Evolutionary conservation across 169 alveolate species (phyloP).

Genomic region (Plasmodium fragile): DNA sequence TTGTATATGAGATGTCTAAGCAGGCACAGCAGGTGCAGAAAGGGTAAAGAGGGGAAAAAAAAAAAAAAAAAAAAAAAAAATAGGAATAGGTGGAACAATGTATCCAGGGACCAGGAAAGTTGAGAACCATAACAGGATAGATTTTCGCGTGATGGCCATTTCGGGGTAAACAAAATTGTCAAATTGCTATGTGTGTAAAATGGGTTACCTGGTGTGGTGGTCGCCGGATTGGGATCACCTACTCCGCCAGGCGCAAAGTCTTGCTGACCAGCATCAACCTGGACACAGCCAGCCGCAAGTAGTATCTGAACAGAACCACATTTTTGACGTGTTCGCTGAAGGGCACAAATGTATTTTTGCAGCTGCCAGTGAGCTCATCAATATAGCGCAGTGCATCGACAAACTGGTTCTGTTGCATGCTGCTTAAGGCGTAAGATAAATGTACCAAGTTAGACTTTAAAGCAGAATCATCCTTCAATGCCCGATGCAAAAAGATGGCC

Average conservation of each 20-base stretch:
- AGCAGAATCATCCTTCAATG: slow-evolving; percentile 27
- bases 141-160: neutral
- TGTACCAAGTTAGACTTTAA: slow-evolving; percentile 47
- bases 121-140: neutral
- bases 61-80: neutral
- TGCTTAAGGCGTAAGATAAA: slow-evolving; percentile 53
- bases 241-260: neutral
- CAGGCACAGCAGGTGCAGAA: neutral
- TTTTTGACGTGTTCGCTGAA: slow-evolving; percentile 58
- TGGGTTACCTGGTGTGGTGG: neutral
- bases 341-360: slow-evolving; percentile 18
- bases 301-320: slow-evolving; percentile 30
- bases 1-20: neutral
- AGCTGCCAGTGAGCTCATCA: slow-evolving; percentile 55
- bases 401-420: slow-evolving; percentile 43
- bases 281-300: slow-evolving; percentile 46
- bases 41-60: neutral
- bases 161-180: neutral
- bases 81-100: neutral
- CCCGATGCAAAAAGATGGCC: neutral
- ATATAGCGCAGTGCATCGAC: slow-evolving; percentile 46
- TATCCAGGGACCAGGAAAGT: neutral
- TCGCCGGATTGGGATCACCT: neutral
- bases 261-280: slow-evolving; percentile 29
- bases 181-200: neutral